Conservation (phyloP, 805 yeast genomes). For the Saccharomyces eubayanus region DNA sequence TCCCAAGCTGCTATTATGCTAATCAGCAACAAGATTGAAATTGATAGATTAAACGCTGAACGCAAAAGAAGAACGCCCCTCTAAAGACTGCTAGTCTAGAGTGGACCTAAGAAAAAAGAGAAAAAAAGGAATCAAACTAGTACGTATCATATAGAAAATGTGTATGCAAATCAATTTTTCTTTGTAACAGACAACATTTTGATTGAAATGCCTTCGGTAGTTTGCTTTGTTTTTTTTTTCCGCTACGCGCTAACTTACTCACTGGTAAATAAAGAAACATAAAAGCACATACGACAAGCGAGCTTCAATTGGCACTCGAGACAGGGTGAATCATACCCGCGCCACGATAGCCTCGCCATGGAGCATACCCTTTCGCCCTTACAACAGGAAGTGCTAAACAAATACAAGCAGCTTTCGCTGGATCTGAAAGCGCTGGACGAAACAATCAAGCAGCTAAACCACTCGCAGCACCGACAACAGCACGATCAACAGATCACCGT, state of each 20-base stretch:
- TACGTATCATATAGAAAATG: neutral
- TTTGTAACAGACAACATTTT: neutral
- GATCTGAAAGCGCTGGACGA: constrained; percentile 24
- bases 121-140: neutral
- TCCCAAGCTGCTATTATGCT: constrained; percentile 66
- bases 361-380: constrained; percentile 21
- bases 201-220: neutral
- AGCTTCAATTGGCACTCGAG: neutral
- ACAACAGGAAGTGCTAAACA: constrained; percentile 27
- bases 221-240: neutral
- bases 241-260: neutral
- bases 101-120: neutral
- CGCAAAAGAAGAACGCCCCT: neutral
- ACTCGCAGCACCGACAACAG: constrained; percentile 4
- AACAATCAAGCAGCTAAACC: constrained; percentile 19
- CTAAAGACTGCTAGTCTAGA: neutral
- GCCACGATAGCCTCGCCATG: constrained; percentile 5
- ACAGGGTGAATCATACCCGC: neutral
- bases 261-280: neutral
- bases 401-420: constrained; percentile 23
- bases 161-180: neutral
- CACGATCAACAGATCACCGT: constrained; percentile 2
- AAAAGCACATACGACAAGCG: neutral
- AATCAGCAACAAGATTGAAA: constrained; percentile 63
- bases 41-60: constrained; percentile 46